A percentile compares a stretch with the other conserved stretches of the same genome.
phyloP scores from a whole-genome alignment of 371 early-diverging fungal genomes.

The Nematocida ironsii region DNA sequence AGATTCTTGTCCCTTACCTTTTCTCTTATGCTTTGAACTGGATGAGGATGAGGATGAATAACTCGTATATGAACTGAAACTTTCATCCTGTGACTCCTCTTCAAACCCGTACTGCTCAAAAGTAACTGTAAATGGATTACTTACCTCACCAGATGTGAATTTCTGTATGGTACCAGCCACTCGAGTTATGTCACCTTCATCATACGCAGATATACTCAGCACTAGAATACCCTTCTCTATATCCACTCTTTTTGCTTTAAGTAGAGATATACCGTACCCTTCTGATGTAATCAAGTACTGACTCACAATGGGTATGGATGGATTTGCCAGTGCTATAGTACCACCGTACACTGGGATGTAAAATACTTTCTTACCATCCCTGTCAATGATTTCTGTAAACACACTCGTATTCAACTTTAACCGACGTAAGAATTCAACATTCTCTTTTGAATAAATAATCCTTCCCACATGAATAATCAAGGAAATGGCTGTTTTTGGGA shows the following conservation, averaged over 20 bases:
- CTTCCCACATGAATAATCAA: slow-evolving; percentile 60
- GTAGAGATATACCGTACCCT: slow-evolving; percentile 33
- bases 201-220: slow-evolving; percentile 20
- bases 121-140: slow-evolving; percentile 8
- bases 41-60: background rate
- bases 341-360: slow-evolving; percentile 46
- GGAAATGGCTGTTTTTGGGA: slow-evolving; percentile 63
- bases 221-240: slow-evolving; percentile 45
- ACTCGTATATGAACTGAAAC: background rate
- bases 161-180: slow-evolving; percentile 26
- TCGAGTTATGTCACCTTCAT: background rate
- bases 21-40: background rate
- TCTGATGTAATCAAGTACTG: slow-evolving; percentile 45
- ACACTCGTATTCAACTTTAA: background rate
- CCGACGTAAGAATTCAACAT: background rate
- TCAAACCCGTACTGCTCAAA: slow-evolving; percentile 3
- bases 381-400: slow-evolving; percentile 15
- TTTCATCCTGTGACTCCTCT: background rate
- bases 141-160: slow-evolving; percentile 15
- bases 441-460: slow-evolving; percentile 47
- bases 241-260: slow-evolving; percentile 30
- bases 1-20: background rate
- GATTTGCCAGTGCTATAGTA: slow-evolving; percentile 29
- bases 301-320: slow-evolving; percentile 46
- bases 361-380: slow-evolving; percentile 25